Evolutionary conservation across 2,329 filamentous ascomycete genomes (phyloP).

Genomic region (Mariannaea sp.): DNA sequence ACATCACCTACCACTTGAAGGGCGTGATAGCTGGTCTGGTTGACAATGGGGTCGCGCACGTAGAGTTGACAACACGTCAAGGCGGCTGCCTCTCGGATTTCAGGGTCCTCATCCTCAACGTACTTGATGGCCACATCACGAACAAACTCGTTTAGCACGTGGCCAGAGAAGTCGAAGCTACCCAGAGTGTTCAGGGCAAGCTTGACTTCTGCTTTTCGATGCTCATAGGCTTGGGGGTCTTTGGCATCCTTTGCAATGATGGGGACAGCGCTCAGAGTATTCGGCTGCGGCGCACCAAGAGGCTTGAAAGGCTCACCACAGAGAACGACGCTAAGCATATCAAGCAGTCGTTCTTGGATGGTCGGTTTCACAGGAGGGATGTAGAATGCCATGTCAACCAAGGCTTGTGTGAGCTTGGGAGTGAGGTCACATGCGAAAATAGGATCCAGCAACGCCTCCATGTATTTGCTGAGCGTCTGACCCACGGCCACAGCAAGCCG

Average conservation of each 20-base stretch:
- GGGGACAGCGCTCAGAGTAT: slow-evolving; percentile 79
- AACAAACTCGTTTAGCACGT: slow-evolving; percentile 97
- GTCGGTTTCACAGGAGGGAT: slow-evolving; percentile 91
- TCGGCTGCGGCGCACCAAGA: slow-evolving; percentile 83
- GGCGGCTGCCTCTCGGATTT: slow-evolving; percentile 91
- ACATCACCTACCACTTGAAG: slow-evolving; percentile 98
- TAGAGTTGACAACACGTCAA: slow-evolving; percentile 98
- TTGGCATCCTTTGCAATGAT: slow-evolving; percentile 87
- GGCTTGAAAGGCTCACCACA: slow-evolving; percentile 92
- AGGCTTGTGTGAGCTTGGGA: slow-evolving; percentile 88
- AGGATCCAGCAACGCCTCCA: slow-evolving; percentile 91
- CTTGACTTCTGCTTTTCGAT: slow-evolving; percentile 84
- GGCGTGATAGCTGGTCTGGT: slow-evolving; percentile 95
- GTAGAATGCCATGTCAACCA: slow-evolving; percentile 99
- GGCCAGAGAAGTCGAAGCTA: slow-evolving; percentile 94
- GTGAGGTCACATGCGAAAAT: slow-evolving; percentile 97
- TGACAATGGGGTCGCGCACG: slow-evolving; percentile 94
- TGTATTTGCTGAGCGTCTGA: slow-evolving; percentile 96
- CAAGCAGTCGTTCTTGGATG: slow-evolving; percentile 91
- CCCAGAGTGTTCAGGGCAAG: slow-evolving; percentile 92
- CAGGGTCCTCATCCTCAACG: slow-evolving; percentile 92
- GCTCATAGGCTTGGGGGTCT: slow-evolving; percentile 80
- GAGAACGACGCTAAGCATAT: slow-evolving; percentile 92
- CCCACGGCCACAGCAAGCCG: slow-evolving; percentile 94
- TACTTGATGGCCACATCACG: slow-evolving; percentile 98